Evolutionary conservation across 2,329 filamentous ascomycete genomes (phyloP).

Genomic region (Ceratocystis smalleyi): DNA sequence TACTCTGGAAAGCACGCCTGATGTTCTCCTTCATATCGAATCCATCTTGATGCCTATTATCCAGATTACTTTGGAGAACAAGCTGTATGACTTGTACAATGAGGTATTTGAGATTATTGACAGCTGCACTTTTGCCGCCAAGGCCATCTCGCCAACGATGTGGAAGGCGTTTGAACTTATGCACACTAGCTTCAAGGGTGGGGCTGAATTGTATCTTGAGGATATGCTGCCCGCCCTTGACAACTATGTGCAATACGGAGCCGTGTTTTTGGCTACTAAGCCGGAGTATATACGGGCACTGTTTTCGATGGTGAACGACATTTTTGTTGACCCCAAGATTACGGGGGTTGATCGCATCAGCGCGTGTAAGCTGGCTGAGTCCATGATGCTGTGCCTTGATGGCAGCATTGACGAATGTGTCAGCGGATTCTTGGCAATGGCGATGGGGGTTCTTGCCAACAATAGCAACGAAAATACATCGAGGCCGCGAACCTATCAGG

Average conservation of each 20-base stretch:
- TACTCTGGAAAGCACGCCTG: constrained; percentile 90
- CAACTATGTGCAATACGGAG: constrained; percentile 93
- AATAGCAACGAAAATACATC: constrained; percentile 40
- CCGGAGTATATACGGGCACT: constrained; percentile 76
- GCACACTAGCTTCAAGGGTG: constrained; percentile 91
- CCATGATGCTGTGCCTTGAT: constrained; percentile 88
- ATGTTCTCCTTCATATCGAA: constrained; percentile 86
- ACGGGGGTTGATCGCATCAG: constrained; percentile 90
- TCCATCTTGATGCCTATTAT: constrained; percentile 95
- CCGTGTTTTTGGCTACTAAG: constrained; percentile 63
- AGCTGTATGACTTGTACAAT: constrained; percentile 93
- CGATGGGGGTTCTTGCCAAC: constrained; percentile 64
- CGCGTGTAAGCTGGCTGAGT: constrained; percentile 92
- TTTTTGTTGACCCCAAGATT: constrained; percentile 85
- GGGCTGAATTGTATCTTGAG: constrained; percentile 91
- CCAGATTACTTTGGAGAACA: constrained; percentile 89
- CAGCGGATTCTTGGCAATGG: constrained; percentile 73
- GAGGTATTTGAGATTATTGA: constrained; percentile 99
- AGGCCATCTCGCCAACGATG: constrained; percentile 90
- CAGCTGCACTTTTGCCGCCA: constrained; percentile 95
- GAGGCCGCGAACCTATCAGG: constrained; percentile 83
- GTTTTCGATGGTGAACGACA: constrained; percentile 85
- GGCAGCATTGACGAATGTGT: constrained; percentile 80
- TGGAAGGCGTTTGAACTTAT: constrained; percentile 97
- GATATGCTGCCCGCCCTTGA: constrained; percentile 97